A percentile compares a stretch with the other conserved stretches of the same genome.
phyloP scores from a whole-genome alignment of 1,139 yeast genomes.

The Saccharomyces pastorianus region DNA sequence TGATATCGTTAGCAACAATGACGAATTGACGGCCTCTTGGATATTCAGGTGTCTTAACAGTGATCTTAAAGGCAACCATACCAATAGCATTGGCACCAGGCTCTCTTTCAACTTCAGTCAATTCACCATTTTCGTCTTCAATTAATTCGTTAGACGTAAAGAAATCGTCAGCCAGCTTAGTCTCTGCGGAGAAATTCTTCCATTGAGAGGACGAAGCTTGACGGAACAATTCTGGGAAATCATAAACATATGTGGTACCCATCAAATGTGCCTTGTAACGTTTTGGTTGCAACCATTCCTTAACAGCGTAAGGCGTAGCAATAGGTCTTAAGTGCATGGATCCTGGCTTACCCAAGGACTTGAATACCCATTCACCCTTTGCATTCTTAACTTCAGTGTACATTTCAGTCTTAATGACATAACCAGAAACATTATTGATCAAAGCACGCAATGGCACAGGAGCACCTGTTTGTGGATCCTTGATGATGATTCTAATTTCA shows the following conservation, averaged over 20 bases:
- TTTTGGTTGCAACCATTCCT: conserved; percentile 96
- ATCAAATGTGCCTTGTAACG: conserved; percentile 96
- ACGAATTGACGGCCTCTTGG: conserved; percentile 93
- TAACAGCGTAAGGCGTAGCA: conserved; percentile 92
- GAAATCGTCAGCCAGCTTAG: conserved; percentile 66
- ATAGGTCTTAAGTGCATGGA: conserved; percentile 95
- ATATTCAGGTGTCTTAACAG: conserved; percentile 92
- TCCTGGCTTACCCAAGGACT: conserved; percentile 89
- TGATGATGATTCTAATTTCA: conserved; percentile 90
- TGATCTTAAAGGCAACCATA: conserved; percentile 93
- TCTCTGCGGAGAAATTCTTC: conserved; percentile 52
- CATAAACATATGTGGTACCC: conserved; percentile 97
- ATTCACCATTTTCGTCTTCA: conserved; percentile 65
- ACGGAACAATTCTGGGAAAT: conserved; percentile 96
- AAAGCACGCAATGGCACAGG: conserved; percentile 95
- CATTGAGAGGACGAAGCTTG: conserved; percentile 83
- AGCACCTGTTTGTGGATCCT: conserved; percentile 77
- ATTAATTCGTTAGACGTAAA: conserved; percentile 77
- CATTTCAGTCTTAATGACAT: conserved; percentile 89
- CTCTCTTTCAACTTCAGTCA: conserved; percentile 87
- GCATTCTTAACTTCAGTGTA: conserved; percentile 89
- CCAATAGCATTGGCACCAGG: conserved; percentile 94
- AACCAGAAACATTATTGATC: conserved; percentile 92
- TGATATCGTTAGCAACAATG: conserved; percentile 91
- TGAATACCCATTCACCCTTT: conserved; percentile 93